Evolutionary conservation across 2,329 filamentous ascomycete genomes (phyloP).

Genomic region (Monilinia fructicola): DNA sequence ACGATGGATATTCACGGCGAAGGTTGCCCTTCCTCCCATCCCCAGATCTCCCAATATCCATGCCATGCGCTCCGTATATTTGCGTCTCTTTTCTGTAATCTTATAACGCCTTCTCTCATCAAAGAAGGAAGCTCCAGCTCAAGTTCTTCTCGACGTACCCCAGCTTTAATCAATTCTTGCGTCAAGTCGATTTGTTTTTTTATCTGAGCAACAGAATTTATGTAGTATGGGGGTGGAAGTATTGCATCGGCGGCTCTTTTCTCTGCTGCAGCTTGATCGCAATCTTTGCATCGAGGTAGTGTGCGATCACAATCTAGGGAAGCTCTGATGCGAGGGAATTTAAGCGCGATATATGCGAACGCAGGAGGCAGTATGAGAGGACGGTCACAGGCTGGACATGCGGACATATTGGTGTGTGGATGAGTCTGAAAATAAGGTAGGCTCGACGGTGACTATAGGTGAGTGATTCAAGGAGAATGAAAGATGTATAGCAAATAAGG

Average conservation of each 20-base stretch:
- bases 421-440: neutral
- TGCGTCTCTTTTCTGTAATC: conserved; percentile 24
- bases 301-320: conserved; percentile 30
- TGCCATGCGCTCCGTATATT: conserved; percentile 31
- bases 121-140: conserved; percentile 24
- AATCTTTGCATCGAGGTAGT: conserved; percentile 33
- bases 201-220: conserved; percentile 26
- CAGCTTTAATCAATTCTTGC: conserved; percentile 27
- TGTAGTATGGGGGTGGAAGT: conserved; percentile 24
- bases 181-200: conserved; percentile 29
- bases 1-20: neutral
- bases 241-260: conserved; percentile 28
- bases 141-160: conserved; percentile 28
- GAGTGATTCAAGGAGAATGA: conserved; percentile 1
- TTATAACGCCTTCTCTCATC: conserved; percentile 23
- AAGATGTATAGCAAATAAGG: neutral
- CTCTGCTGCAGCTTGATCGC: conserved; percentile 31
- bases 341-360: conserved; percentile 25
- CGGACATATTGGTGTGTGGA: conserved; percentile 16
- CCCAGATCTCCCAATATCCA: conserved; percentile 37
- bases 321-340: conserved; percentile 27
- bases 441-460: neutral
- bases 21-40: conserved; percentile 23
- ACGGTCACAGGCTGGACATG: conserved; percentile 21
- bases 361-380: conserved; percentile 30